Evolutionary conservation across 176 grass and related monocot species (phyloP).

Genomic region (Cenchrus fungigraminus): DNA sequence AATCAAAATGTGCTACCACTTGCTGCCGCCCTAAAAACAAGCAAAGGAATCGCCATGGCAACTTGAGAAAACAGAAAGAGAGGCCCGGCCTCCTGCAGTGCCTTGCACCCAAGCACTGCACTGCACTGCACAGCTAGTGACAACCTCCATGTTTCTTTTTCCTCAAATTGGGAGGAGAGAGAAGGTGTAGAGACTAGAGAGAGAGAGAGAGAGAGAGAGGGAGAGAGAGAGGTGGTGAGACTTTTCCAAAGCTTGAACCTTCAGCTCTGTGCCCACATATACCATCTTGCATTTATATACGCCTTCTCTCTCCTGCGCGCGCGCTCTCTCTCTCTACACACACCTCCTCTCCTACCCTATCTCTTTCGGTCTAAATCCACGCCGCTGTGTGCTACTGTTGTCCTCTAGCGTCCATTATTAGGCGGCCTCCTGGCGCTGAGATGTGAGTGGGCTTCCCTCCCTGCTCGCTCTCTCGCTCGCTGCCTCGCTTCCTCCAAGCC

Average conservation of each 20-base stretch:
- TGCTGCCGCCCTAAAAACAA: constrained; percentile 23
- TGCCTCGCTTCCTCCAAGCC: too few relatives aligned
- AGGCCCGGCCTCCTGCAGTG: background rate
- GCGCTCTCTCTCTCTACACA: background rate
- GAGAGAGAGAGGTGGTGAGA: background rate
- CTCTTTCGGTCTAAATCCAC: background rate
- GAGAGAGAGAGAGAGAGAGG: background rate
- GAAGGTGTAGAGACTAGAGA: background rate
- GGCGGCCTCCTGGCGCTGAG: constrained; percentile 37
- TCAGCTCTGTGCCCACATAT: background rate
- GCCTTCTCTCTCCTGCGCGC: background rate
- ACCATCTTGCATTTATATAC: constrained; percentile 10
- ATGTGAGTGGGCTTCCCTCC: constrained; percentile 30
- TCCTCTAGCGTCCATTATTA: constrained; percentile 44
- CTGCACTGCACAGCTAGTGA: background rate
- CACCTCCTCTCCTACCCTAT: background rate
- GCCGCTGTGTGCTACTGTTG: background rate
- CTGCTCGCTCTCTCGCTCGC: background rate
- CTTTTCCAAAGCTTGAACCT: constrained; percentile 31
- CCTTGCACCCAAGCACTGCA: background rate
- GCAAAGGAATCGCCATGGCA: background rate
- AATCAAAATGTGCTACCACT: constrained; percentile 13
- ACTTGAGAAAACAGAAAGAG: background rate
- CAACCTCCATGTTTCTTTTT: background rate
- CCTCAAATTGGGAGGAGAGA: constrained; percentile 16